Conservation (phyloP, 352 stramenopile genomes). For the Aphanomyces euteiches region DNA sequence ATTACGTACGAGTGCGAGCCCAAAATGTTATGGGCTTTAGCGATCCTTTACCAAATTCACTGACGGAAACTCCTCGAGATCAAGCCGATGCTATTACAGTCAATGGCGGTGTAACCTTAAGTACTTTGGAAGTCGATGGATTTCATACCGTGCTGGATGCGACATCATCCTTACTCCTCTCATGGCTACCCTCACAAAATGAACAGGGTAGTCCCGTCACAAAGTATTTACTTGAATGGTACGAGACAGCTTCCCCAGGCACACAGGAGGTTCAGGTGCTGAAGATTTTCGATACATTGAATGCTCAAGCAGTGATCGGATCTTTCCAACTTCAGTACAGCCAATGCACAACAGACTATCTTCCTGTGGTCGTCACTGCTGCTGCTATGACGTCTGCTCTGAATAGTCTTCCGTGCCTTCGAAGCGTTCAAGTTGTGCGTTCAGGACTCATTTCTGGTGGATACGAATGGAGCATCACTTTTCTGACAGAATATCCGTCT, state of each 20-base stretch:
- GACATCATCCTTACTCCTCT: constrained; percentile 42
- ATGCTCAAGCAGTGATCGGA: constrained; percentile 47
- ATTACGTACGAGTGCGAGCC: constrained; percentile 52
- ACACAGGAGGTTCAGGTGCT: constrained; percentile 62
- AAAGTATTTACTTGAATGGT: constrained; percentile 78
- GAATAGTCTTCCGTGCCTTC: constrained; percentile 49
- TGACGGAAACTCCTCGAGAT: constrained; percentile 54
- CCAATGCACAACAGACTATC: constrained; percentile 42
- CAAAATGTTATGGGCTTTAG: constrained; percentile 77
- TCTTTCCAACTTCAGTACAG: constrained; percentile 75
- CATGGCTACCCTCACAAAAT: constrained; percentile 49
- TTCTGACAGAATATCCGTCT: constrained; percentile 52
- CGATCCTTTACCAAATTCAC: constrained; percentile 37
- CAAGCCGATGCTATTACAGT: constrained; percentile 51
- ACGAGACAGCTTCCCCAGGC: constrained; percentile 39
- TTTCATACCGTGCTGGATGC: constrained; percentile 41
- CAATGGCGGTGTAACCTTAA: constrained; percentile 54
- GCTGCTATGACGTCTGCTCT: constrained; percentile 60
- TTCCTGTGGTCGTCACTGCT: constrained; percentile 57
- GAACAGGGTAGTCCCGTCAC: constrained; percentile 47
- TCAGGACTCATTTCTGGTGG: constrained; percentile 45
- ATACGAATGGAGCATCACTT: constrained; percentile 78
- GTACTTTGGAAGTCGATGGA: constrained; percentile 39
- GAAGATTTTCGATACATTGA: constrained; percentile 49
- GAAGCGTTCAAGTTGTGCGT: constrained; percentile 74